These are phyloP conservation scores for Neophaeococcomyces mojaviensis DNA, from an alignment of 2,329 filamentous ascomycete species.

Conservation along the genomic window DNA sequence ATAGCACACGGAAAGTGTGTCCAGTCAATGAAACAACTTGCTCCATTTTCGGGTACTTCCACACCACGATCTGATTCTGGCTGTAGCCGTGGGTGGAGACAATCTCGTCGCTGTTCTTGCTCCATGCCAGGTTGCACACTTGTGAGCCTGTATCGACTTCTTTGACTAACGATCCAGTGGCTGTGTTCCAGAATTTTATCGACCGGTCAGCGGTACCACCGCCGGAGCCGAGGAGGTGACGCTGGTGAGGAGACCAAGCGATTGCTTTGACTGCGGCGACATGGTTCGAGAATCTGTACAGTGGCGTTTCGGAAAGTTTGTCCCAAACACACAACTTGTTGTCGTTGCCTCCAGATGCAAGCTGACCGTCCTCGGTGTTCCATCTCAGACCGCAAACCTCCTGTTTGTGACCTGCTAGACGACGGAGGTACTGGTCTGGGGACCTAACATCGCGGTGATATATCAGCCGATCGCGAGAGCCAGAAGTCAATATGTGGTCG, in stretches of 20 bases:
- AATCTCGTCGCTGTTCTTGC: conserved; percentile 94
- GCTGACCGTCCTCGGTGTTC: conserved; percentile 92
- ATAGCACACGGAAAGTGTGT: conserved; percentile 92
- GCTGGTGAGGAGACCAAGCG: conserved; percentile 93
- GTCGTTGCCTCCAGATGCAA: conserved; percentile 94
- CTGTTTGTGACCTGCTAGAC: conserved; percentile 90
- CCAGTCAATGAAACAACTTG: conserved; percentile 92
- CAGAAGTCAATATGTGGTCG: conserved; percentile 91
- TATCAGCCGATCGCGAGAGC: conserved; percentile 85
- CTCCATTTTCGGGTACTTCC: conserved; percentile 98
- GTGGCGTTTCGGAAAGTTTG: conserved; percentile 80
- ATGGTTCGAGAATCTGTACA: conserved; percentile 92
- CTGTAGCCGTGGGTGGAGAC: conserved; percentile 95
- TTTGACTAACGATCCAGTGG: conserved; percentile 70
- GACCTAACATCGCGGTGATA: conserved; percentile 93
- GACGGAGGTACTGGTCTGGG: conserved; percentile 80
- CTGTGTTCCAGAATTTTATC: conserved; percentile 97
- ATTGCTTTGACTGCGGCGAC: conserved; percentile 96
- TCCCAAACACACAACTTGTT: conserved; percentile 99
- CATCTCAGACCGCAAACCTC: conserved; percentile 95
- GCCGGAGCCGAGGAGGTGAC: conserved; percentile 86
- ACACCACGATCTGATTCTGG: conserved; percentile 97
- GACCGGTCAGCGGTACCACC: conserved; percentile 91
- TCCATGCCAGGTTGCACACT: conserved; percentile 98
- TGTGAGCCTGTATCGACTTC: conserved; percentile 95